phyloP scores from a whole-genome alignment of 345 rosid species.

The Jatropha curcas region DNA sequence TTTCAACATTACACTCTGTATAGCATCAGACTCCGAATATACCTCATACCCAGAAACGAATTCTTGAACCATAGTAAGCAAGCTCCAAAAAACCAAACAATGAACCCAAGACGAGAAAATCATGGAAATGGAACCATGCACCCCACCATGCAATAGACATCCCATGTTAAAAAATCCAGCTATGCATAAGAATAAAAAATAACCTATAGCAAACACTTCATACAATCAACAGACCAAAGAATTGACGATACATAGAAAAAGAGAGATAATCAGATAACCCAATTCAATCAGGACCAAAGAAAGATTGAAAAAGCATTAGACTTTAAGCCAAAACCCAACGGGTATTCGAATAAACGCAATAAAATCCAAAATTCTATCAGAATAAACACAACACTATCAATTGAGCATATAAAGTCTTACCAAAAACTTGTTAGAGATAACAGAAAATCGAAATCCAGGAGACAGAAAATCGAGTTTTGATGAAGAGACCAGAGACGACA shows the following conservation, averaged over 20 bases:
- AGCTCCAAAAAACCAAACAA: slow-evolving; percentile 3
- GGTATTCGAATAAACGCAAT: neutral
- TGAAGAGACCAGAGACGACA: slow-evolving; percentile 17
- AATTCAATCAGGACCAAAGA: slow-evolving; percentile 26
- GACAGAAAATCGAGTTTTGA: slow-evolving; percentile 16
- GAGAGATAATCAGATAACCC: slow-evolving; percentile 3
- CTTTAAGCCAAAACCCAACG: slow-evolving; percentile 1
- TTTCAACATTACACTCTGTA: neutral
- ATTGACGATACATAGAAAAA: neutral
- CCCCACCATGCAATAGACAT: slow-evolving; percentile 12
- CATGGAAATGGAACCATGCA: slow-evolving; percentile 7
- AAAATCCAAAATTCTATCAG: slow-evolving; percentile 18
- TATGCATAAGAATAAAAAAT: slow-evolving; percentile 21
- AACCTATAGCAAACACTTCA: slow-evolving; percentile 15
- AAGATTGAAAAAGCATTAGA: slow-evolving; percentile 14
- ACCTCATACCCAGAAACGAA: neutral
- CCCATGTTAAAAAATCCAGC: neutral
- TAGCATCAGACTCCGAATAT: neutral
- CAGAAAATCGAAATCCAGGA: slow-evolving; percentile 12
- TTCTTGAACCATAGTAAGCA: neutral
- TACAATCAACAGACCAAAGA: slow-evolving; percentile 1
- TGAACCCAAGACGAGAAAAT: slow-evolving; percentile 1
- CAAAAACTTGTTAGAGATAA: slow-evolving; percentile 31
- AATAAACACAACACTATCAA: slow-evolving; percentile 8
- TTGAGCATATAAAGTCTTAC: slow-evolving; percentile 34